Conservation (phyloP, 495 filamentous ascomycete genomes). For the Podospora didyma region DNA sequence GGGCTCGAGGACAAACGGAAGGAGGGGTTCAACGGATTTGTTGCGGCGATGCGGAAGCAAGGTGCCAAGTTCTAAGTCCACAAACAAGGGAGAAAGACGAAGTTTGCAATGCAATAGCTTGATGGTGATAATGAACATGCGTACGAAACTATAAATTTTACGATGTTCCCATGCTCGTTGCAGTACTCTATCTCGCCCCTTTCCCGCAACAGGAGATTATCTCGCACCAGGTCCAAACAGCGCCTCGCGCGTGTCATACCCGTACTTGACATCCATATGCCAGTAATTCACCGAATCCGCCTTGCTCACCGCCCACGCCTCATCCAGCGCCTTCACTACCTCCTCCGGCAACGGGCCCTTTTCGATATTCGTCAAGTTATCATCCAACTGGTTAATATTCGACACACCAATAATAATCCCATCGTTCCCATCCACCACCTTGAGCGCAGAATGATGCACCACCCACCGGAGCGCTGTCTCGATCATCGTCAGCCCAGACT, state of each 20-base stretch:
- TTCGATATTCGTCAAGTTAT: constrained; percentile 72
- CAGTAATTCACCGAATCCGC: constrained; percentile 67
- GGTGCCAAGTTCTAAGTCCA: constrained; percentile 7
- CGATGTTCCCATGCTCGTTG: no score
- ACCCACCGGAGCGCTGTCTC: constrained; percentile 82
- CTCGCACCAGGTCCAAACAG: constrained; percentile 49
- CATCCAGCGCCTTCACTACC: constrained; percentile 72
- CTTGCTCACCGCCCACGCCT: constrained; percentile 69
- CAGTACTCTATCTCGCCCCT: no score
- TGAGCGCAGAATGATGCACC: constrained; percentile 73
- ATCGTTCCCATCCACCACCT: constrained; percentile 70
- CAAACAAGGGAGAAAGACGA: no score
- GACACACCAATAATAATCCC: constrained; percentile 80
- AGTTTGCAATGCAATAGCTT: no score
- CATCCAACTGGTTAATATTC: constrained; percentile 66
- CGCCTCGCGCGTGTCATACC: constrained; percentile 65
- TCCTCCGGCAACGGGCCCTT: constrained; percentile 87
- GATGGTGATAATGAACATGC: no score
- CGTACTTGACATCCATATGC: constrained; percentile 73
- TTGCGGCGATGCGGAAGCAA: constrained; percentile 6
- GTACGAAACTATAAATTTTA: no score
- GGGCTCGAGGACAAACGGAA: constrained; percentile 8
- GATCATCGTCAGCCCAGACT: constrained; percentile 73
- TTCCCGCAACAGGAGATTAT: constrained; percentile 13
- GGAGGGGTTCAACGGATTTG: constrained; percentile 11